phyloP scores from a whole-genome alignment of 2,329 filamentous ascomycete species.

The Neopestalotiopsis clavispora region DNA sequence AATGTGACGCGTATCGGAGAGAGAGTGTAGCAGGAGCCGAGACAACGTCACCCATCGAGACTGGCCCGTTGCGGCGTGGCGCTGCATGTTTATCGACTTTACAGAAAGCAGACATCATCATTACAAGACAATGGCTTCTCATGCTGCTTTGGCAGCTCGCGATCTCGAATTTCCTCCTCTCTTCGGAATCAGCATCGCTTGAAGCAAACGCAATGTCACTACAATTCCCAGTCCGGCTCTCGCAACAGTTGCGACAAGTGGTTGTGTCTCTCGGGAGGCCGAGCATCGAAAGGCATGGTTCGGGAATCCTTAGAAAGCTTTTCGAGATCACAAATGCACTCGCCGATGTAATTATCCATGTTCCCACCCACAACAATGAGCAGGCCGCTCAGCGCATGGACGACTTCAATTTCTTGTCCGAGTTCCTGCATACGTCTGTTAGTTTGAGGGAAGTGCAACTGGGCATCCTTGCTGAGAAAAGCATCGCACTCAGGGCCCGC shows the following conservation, averaged over 20 bases:
- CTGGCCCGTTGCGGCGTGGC: not conserved
- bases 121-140: slow-evolving; percentile 11
- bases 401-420: slow-evolving; percentile 11
- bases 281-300: slow-evolving; percentile 6
- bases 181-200: not conserved
- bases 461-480: not conserved
- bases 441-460: slow-evolving; percentile 7
- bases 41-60: not conserved
- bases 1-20: not conserved
- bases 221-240: slow-evolving; percentile 4
- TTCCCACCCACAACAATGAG: not conserved
- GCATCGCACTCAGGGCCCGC: not conserved
- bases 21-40: not conserved
- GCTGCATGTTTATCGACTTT: not conserved
- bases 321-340: slow-evolving; percentile 12
- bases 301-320: slow-evolving; percentile 2
- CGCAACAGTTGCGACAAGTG: not conserved
- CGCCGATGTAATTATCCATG: slow-evolving; percentile 8
- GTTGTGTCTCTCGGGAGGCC: not conserved
- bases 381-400: slow-evolving; percentile 1
- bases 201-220: slow-evolving; percentile 7
- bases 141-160: slow-evolving; percentile 12
- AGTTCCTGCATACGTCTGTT: slow-evolving; percentile 2
- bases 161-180: not conserved
- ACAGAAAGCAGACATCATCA: slow-evolving; percentile 11